phyloP scores from a whole-genome alignment of 495 filamentous ascomycete genomes.

The Amniculicola lignicola region DNA sequence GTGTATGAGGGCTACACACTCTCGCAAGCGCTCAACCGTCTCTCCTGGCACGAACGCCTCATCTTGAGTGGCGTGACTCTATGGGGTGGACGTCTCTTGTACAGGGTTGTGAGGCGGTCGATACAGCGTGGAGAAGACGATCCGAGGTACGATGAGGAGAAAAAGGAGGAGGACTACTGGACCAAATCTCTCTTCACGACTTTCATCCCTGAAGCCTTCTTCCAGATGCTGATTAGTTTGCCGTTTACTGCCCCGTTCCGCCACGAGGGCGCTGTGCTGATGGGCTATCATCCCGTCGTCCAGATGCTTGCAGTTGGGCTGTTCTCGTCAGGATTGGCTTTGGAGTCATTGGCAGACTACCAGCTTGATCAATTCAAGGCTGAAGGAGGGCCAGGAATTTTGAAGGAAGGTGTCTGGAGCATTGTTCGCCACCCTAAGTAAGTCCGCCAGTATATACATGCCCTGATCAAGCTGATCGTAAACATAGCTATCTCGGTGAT shows the following conservation, averaged over 20 bases:
- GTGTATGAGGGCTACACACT: slow-evolving; percentile 44
- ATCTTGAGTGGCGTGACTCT: slow-evolving; percentile 52
- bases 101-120: slow-evolving; percentile 48
- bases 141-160: slow-evolving; percentile 50
- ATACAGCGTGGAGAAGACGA: slow-evolving; percentile 52
- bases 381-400: slow-evolving; percentile 40
- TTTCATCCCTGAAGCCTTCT: slow-evolving; percentile 53
- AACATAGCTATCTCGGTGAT: slow-evolving; percentile 57
- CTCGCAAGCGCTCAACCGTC: slow-evolving; percentile 42
- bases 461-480: background rate
- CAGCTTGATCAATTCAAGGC: slow-evolving; percentile 48
- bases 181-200: slow-evolving; percentile 48
- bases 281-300: slow-evolving; percentile 34
- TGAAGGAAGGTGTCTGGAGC: slow-evolving; percentile 56
- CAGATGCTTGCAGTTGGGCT: slow-evolving; percentile 53
- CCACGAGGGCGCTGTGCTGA: slow-evolving; percentile 32
- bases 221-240: slow-evolving; percentile 53
- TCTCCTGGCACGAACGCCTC: slow-evolving; percentile 52
- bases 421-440: slow-evolving; percentile 61
- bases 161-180: slow-evolving; percentile 55
- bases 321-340: slow-evolving; percentile 52
- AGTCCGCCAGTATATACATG: slow-evolving; percentile 32
- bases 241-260: slow-evolving; percentile 56
- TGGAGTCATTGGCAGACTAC: slow-evolving; percentile 55
- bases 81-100: slow-evolving; percentile 56